Conservation (phyloP, 305 asterid species). For the Galium porrigens region DNA sequence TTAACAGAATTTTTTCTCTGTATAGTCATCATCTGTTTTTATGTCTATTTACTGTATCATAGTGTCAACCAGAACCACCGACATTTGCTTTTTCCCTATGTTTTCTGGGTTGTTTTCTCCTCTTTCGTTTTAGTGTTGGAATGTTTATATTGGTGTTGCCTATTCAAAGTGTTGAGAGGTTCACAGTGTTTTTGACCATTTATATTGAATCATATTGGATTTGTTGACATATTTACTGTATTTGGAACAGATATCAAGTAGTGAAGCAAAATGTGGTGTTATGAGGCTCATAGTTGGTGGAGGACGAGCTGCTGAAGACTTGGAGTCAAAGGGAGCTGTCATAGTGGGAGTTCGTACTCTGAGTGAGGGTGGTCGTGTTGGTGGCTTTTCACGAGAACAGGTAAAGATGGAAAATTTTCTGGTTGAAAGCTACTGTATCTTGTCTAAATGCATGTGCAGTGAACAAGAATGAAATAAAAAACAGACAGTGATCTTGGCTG, state of each 20-base stretch:
- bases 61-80: not conserved
- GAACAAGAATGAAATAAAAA: not conserved
- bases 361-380: conserved; percentile 98
- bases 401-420: conserved; percentile 27
- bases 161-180: not conserved
- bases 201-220: conserved; percentile 11
- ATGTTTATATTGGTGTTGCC: not conserved
- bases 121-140: not conserved
- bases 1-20: not conserved
- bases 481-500: not conserved
- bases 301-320: conserved; percentile 88
- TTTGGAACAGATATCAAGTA: conserved; percentile 49
- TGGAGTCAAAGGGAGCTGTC: conserved; percentile 71
- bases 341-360: conserved; percentile 95
- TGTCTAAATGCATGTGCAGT: not conserved
- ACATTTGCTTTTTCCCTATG: not conserved
- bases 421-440: conserved; percentile 1
- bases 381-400: conserved; percentile 91
- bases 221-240: conserved; percentile 16
- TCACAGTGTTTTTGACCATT: not conserved
- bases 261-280: conserved; percentile 91
- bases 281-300: conserved; percentile 99
- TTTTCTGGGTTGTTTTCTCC: not conserved
- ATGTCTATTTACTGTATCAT: not conserved
- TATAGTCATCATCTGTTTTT: not conserved